phyloP scores from a whole-genome alignment of 495 filamentous ascomycete species.

The Podospora appendiculata region DNA sequence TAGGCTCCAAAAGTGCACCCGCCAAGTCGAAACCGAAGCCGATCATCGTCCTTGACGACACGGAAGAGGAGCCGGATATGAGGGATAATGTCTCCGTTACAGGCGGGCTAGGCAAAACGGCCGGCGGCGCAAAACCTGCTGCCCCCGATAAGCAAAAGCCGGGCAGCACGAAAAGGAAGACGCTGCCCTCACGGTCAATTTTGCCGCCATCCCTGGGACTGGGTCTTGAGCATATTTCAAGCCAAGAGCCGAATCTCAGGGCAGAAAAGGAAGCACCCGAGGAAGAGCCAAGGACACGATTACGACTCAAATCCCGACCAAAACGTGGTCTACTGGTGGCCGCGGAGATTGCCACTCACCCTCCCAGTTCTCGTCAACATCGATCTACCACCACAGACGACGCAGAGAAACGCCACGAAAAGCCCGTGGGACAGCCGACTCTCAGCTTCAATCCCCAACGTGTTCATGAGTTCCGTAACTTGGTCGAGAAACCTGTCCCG shows the following conservation, averaged over 20 bases:
- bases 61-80: background rate
- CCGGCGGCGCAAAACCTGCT: background rate
- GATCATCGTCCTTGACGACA: slow-evolving; percentile 10
- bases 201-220: background rate
- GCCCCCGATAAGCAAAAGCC: background rate
- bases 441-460: background rate
- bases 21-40: background rate
- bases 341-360: slow-evolving; percentile 16
- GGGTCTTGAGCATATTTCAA: background rate
- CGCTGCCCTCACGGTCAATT: background rate
- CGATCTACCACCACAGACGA: background rate
- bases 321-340: slow-evolving; percentile 34
- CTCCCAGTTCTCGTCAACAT: background rate
- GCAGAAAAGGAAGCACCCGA: background rate
- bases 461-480: no score
- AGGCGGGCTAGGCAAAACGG: background rate
- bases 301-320: slow-evolving; percentile 32
- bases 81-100: background rate
- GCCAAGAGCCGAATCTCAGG: background rate
- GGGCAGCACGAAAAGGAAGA: background rate
- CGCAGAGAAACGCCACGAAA: background rate
- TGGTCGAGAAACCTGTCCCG: no score
- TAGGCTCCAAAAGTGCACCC: no score
- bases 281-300: slow-evolving; percentile 26
- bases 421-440: background rate